Conservation (phyloP, 495 filamentous ascomycete species). For the Parathielavia appendiculata region DNA sequence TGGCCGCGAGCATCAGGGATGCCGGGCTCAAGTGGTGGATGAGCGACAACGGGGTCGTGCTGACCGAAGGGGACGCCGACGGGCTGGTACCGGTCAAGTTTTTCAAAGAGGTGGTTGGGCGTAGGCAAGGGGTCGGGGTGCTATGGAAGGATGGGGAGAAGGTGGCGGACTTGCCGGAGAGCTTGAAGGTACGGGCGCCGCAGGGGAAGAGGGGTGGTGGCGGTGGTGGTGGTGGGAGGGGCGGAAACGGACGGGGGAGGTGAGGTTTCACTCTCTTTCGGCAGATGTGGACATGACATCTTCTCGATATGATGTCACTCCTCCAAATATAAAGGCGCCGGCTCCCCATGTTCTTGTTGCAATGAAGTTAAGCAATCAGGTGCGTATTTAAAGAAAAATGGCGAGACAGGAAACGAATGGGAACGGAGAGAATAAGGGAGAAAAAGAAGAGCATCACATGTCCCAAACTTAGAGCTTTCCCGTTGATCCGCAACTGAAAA, state of each 20-base stretch:
- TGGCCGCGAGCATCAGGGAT: slow-evolving; percentile 57
- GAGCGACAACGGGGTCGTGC: slow-evolving; percentile 76
- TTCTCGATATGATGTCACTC: too few species aligned
- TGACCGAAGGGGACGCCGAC: slow-evolving; percentile 47
- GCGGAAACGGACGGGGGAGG: slow-evolving; percentile 15
- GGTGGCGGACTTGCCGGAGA: slow-evolving; percentile 51
- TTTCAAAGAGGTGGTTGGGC: slow-evolving; percentile 53
- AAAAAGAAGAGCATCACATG: background rate
- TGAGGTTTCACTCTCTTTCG: background rate
- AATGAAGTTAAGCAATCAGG: too few species aligned
- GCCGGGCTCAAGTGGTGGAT: slow-evolving; percentile 73
- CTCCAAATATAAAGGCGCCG: too few species aligned
- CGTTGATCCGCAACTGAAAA: background rate
- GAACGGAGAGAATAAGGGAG: background rate
- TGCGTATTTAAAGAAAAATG: too few species aligned
- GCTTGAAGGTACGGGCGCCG: slow-evolving; percentile 40
- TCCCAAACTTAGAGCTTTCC: background rate
- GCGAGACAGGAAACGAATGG: too few species aligned
- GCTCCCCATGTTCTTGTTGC: too few species aligned
- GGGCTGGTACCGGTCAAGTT: slow-evolving; percentile 42
- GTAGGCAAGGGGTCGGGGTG: slow-evolving; percentile 53
- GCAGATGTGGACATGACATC: background rate
- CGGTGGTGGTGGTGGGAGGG: slow-evolving; percentile 21
- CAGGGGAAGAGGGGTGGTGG: slow-evolving; percentile 40
- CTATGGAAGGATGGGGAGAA: slow-evolving; percentile 61